These are phyloP conservation scores for Sporobolus alterniflorus DNA, from an alignment of 202 grass and related monocot species.

Conservation along the genomic window DNA sequence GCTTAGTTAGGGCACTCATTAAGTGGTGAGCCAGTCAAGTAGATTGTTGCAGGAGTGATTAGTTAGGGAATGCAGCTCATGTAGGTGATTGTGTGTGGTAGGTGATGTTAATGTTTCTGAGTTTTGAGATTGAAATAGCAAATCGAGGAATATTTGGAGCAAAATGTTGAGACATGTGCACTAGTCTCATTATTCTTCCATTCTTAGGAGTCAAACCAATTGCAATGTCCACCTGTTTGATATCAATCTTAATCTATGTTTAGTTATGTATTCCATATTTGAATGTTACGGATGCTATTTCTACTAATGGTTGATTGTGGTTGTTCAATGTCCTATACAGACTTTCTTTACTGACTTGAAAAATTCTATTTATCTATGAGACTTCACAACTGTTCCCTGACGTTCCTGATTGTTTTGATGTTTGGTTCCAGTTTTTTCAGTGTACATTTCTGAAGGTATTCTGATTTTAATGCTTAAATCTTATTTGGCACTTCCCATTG, in stretches of 20 bases:
- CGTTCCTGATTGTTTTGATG: not conserved
- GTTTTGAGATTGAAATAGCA: not conserved
- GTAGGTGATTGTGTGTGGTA: not conserved
- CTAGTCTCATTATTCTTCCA: not conserved
- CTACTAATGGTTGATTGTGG: not conserved
- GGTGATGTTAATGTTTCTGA: not conserved
- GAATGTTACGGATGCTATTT: not conserved
- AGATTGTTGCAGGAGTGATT: conserved; percentile 22
- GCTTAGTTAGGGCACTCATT: not conserved
- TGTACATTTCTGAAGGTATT: not conserved
- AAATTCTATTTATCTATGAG: not conserved
- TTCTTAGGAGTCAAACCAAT: not conserved
- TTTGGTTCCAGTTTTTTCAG: not conserved
- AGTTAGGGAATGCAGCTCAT: conserved; percentile 21
- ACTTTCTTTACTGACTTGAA: not conserved
- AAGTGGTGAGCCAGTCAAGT: conserved; percentile 7
- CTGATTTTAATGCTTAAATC: not conserved
- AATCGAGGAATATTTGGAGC: conserved; percentile 15
- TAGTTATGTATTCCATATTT: not conserved
- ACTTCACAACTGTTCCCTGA: not conserved
- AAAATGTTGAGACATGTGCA: conserved; percentile 11
- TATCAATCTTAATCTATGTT: not conserved
- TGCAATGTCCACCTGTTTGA: not conserved
- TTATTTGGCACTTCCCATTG: not conserved
- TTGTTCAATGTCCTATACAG: not conserved